phyloP scores from a whole-genome alignment of 805 yeast species.

The Torulaspora maleeae region DNA sequence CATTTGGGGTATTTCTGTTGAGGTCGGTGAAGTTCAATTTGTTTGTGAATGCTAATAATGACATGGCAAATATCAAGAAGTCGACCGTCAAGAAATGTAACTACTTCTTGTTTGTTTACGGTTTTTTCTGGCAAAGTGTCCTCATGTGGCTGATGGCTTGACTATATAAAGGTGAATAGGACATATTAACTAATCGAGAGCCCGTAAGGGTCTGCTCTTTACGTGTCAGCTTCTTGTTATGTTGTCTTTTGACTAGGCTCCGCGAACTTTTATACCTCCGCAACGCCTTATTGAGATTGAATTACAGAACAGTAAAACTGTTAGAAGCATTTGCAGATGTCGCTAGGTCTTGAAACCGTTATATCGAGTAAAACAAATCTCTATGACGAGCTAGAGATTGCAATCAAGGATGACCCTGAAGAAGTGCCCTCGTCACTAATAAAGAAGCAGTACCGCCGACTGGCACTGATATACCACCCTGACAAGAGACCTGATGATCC shows the following conservation, averaged over 20 bases:
- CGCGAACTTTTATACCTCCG: neutral
- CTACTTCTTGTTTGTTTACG: slow-evolving; percentile 79
- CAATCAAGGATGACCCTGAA: slow-evolving; percentile 42
- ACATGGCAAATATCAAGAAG: slow-evolving; percentile 43
- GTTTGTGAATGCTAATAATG: slow-evolving; percentile 48
- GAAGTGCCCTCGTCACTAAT: slow-evolving; percentile 35
- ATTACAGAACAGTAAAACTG: neutral
- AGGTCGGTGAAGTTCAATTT: slow-evolving; percentile 46
- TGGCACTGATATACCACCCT: slow-evolving; percentile 30
- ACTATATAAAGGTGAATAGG: neutral
- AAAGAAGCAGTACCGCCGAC: slow-evolving; percentile 18
- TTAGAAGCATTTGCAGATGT: slow-evolving; percentile 2
- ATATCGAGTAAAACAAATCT: slow-evolving; percentile 23
- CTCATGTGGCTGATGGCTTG: slow-evolving; percentile 65
- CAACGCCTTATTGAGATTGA: neutral
- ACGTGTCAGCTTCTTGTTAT: too few relatives aligned
- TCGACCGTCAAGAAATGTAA: slow-evolving; percentile 74
- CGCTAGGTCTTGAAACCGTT: slow-evolving; percentile 9
- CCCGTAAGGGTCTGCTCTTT: neutral
- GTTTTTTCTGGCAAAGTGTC: slow-evolving; percentile 72
- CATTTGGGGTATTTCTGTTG: slow-evolving; percentile 63
- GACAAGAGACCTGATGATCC: slow-evolving; percentile 23
- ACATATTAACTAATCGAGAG: neutral
- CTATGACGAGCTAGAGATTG: slow-evolving; percentile 43
- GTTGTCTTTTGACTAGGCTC: neutral